Evolutionary conservation across 2,329 filamentous ascomycete genomes (phyloP), one percentile per base, ranked within the genome.

Genomic region (Nemania sp.): DNA sequence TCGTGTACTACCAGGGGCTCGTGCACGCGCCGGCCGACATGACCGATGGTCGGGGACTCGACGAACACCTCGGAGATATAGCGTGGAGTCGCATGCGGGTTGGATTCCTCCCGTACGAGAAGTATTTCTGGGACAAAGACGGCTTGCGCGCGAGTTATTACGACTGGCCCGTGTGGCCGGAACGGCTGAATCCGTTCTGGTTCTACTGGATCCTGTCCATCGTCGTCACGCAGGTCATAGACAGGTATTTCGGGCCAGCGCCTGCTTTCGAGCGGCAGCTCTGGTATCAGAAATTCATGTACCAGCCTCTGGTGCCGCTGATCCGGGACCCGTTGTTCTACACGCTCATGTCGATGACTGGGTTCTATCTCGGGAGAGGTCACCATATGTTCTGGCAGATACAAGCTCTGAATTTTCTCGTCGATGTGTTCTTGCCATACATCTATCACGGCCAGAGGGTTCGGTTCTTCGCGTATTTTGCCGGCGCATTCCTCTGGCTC

Each of bases 1-100:
- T 69, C 26, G 54, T 70, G 14, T 70, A 70, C 59, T 69, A 67
- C 52, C 68, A 70, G 41, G 68, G 67, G 14, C 59, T 68, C 43
- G 59, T 70, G 5, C 64, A 68, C 56, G 52, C 60, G n/a, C 30
- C 26, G 6, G 14, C 52, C 2, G 45, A 31, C 12, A 3, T n/a
- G 1, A 26, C 44, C 12, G 64, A 66, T 46, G 57, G 60, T 11
- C 31, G 47, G 8, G 49, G 49, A 14, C 55, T 68, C 7, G 57
- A 67, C 2, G 23, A 44, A 1, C 61, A 67, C 50, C 39, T 65
- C 20, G 0, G 12, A 8, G 15, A 52, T 1, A 40, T 60, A 23
- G 36, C 23, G 3, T 8, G 23, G 28, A 15, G 24, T 3, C 49
- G 46, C 33, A 26, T 49, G 45, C 4, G 3, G 6, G 23, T 6